Conservation (phyloP, 2,329 filamentous ascomycete genomes). For the Scytalidium lignicola region DNA sequence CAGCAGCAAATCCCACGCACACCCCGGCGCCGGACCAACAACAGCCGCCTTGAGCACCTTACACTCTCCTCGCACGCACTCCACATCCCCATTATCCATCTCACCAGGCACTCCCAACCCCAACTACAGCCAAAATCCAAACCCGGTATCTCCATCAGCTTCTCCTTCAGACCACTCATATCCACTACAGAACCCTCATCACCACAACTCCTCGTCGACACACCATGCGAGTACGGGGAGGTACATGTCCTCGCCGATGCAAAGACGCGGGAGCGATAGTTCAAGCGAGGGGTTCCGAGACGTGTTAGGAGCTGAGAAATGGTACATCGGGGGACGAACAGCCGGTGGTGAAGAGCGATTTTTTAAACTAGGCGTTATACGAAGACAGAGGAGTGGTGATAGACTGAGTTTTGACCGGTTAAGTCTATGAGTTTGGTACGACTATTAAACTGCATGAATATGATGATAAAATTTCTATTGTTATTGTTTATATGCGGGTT, state of each 20-base stretch:
- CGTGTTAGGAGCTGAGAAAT: slow-evolving; percentile 67
- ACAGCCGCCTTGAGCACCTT: slow-evolving; percentile 22
- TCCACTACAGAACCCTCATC: background rate
- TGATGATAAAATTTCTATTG: too few relatives aligned
- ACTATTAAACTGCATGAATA: too few relatives aligned
- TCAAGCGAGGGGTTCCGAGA: slow-evolving; percentile 72
- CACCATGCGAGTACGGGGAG: background rate
- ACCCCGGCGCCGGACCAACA: slow-evolving; percentile 17
- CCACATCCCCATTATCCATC: slow-evolving; percentile 19
- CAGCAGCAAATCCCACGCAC: slow-evolving; percentile 13
- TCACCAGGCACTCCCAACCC: slow-evolving; percentile 9
- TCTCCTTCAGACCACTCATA: background rate
- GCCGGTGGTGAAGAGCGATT: slow-evolving; percentile 74
- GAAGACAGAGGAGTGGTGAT: slow-evolving; percentile 67
- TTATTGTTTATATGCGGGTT: too few relatives aligned
- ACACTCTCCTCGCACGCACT: slow-evolving; percentile 23
- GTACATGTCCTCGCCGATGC: background rate
- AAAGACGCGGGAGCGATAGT: slow-evolving; percentile 62
- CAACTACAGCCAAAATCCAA: background rate
- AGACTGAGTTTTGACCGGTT: slow-evolving; percentile 69
- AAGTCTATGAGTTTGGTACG: slow-evolving; percentile 52
- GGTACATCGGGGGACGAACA: slow-evolving; percentile 76
- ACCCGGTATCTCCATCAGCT: background rate
- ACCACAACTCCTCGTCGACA: background rate
- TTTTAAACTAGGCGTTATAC: slow-evolving; percentile 74